Base-by-base conservation (phyloP, 768 basidiomycete species). In the Rhizopogon sp. region DNA sequence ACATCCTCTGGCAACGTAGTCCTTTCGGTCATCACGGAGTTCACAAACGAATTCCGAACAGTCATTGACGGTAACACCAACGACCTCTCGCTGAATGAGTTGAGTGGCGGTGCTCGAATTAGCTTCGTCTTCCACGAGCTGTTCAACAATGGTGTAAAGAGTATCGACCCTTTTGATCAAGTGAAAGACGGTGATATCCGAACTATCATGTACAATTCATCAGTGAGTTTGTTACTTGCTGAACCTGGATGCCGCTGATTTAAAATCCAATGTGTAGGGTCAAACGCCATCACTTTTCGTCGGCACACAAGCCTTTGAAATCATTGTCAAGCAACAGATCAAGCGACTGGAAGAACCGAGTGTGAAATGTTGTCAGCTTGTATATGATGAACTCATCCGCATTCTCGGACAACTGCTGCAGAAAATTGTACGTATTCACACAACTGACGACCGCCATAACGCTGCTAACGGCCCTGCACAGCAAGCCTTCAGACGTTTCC, bases 291-390 rank as follows among this genome's bases (percentile, higher is more conserved):
- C 95, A 0, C 78, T 99, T 5, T 98, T 99, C 68, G 95, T 99
- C 49, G 94, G 96, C 17, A 96, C 97, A 0, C 86, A 90, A 56
- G 97, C 96, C 6, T 99, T 99, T 64, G 97, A 99, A 65, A 92
- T 95, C 57, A 98, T 99, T 62, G 93, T 98, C 62, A 99, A 98
- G 76, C 93, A 98, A 69, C 97, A 99, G 73, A 99, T 99, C 72
- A 90, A 94, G 72, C 83, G 97, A 41, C 74, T 99, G 52, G 97
- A 98, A 68, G 97, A 98, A 6, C 97, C 97, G 11, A 78, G 82
- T 59, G 72, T 98, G 62, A 95, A 95, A 68, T 98, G 97, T 65
- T 96, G 93, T 65, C 87, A 94, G 59, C 78, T 98, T 56, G 91
- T 99, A 3, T 98, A 98, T 60, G 97, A 98, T 63, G 97, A 98